Percentiles rank a stretch among this genome's conserved stretches.
Evolutionary conservation across 305 asterid species (phyloP).

Genomic region (Ilex paraguariensis): DNA sequence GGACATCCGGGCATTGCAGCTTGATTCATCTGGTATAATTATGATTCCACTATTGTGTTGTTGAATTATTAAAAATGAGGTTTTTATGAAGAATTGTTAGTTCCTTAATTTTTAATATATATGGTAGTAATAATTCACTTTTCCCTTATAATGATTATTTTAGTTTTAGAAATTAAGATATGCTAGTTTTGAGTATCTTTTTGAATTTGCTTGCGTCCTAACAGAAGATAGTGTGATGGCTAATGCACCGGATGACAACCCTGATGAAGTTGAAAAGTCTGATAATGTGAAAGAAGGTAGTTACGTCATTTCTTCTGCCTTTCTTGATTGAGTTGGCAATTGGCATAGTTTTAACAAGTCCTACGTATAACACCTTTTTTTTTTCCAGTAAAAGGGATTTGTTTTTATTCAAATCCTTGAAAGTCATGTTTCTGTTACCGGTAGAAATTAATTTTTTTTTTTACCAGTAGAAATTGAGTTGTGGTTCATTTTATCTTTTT

Average conservation of each 20-base stretch:
- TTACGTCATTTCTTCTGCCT: neutral
- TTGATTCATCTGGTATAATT: conserved; percentile 72
- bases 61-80: neutral
- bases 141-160: neutral
- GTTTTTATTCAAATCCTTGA: no score
- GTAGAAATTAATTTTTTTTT: no score
- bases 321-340: no score
- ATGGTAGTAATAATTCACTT: neutral
- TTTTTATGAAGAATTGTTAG: neutral
- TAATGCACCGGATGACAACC: conserved; percentile 28
- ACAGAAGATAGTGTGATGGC: conserved; percentile 23
- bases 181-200: neutral
- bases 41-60: neutral
- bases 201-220: conserved; percentile 9
- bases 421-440: no score
- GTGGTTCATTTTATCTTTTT: no score
- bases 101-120: neutral
- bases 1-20: conserved; percentile 88
- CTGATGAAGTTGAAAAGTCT: conserved; percentile 14
- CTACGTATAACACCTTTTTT: no score
- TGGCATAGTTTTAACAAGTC: no score
- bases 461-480: no score
- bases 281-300: conserved; percentile 40
- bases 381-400: no score
- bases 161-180: neutral